Conservation (phyloP, 2,329 filamentous ascomycete genomes). For the Pyrenophora tritici-repentis region DNA sequence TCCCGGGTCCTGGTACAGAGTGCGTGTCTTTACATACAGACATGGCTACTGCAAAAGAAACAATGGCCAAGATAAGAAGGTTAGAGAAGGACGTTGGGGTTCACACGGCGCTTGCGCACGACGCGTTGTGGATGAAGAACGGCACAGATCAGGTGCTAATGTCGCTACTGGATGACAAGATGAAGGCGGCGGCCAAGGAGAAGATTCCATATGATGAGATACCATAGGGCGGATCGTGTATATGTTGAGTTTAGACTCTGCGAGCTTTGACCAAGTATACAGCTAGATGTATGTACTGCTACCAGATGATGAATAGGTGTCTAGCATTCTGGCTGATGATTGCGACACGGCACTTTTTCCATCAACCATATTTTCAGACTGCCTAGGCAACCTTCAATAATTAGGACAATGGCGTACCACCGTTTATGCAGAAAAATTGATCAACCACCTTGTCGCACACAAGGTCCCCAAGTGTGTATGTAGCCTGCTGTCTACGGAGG, state of each 20-base stretch:
- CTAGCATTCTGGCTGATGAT: too few species aligned
- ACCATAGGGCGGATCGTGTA: not conserved
- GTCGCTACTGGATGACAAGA: slow-evolving; percentile 33
- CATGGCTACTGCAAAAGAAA: slow-evolving; percentile 30
- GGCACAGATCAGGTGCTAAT: slow-evolving; percentile 35
- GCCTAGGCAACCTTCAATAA: too few species aligned
- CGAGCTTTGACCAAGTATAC: too few species aligned
- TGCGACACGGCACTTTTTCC: too few species aligned
- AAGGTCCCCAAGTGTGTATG: not conserved
- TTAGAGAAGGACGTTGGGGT: slow-evolving; percentile 32
- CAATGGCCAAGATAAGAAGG: slow-evolving; percentile 30
- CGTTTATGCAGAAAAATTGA: not conserved
- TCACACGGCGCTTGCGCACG: slow-evolving; percentile 40
- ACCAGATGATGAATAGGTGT: too few species aligned
- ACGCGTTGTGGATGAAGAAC: slow-evolving; percentile 36
- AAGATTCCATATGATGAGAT: slow-evolving; percentile 25
- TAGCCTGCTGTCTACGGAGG: too few species aligned
- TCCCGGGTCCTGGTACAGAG: slow-evolving; percentile 26
- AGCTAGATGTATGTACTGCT: too few species aligned
- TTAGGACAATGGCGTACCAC: too few species aligned
- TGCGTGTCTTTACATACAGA: slow-evolving; percentile 37
- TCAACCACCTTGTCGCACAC: not conserved
- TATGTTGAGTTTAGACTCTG: not conserved
- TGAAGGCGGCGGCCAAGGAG: slow-evolving; percentile 28
- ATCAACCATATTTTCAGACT: too few species aligned